Percentiles rank a stretch among this genome's conserved stretches.
phyloP scores from a whole-genome alignment of 1,284 basidiomycete genomes.

The Bjerkandera adusta region DNA sequence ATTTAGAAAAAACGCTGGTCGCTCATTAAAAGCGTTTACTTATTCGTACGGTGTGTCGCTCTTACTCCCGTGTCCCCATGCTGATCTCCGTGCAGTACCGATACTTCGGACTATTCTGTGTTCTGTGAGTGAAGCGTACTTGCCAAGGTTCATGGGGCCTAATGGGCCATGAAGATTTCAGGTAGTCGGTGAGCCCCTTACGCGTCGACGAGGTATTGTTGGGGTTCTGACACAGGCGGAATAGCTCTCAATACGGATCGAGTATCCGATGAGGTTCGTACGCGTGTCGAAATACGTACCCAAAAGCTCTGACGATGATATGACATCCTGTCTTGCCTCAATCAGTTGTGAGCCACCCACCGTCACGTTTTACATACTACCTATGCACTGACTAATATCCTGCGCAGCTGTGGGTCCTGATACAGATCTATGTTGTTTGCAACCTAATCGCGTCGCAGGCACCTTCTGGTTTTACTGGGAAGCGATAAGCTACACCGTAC shows the following conservation, averaged over 20 bases:
- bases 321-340: constrained; percentile 2
- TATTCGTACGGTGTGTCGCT: constrained; percentile 21
- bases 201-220: not conserved
- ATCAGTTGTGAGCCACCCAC: constrained; percentile 2
- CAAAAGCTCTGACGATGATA: not conserved
- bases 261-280: constrained; percentile 9
- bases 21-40: constrained; percentile 25
- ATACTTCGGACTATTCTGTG: constrained; percentile 25
- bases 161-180: constrained; percentile 18
- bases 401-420: constrained; percentile 10
- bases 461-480: constrained; percentile 29
- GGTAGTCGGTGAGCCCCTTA: constrained; percentile 20
- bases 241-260: constrained; percentile 3
- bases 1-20: constrained; percentile 28
- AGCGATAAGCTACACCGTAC: constrained; percentile 24
- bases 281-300: not conserved
- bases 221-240: constrained; percentile 15
- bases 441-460: constrained; percentile 11
- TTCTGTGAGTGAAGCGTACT: constrained; percentile 19
- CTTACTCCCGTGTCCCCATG: not conserved
- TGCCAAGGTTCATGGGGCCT: not conserved
- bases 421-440: not conserved
- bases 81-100: constrained; percentile 19
- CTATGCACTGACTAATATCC: not conserved
- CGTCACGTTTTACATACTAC: not conserved